Conservation (phyloP, 2,329 filamentous ascomycete species). For the Trichoderma breve region DNA sequence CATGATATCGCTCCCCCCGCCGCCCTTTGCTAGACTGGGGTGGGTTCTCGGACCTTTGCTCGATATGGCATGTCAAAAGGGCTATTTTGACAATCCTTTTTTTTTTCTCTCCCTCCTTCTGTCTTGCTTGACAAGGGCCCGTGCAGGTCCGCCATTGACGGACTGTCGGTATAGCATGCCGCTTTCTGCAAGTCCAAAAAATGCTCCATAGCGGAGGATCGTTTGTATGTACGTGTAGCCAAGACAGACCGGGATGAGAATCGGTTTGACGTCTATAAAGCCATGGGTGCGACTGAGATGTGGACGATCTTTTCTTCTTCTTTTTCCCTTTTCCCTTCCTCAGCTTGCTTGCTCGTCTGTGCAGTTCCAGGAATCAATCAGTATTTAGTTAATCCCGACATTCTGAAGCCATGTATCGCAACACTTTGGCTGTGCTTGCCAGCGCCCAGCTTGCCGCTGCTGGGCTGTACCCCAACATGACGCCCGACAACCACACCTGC, state of each 20-base stretch:
- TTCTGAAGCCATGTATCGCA: slow-evolving; percentile 28
- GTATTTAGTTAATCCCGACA: not conserved
- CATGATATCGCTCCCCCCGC: not conserved
- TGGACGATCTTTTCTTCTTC: not conserved
- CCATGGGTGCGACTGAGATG: not conserved
- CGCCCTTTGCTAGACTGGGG: not conserved
- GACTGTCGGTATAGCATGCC: not conserved
- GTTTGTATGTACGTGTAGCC: not conserved
- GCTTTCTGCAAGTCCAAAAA: not conserved
- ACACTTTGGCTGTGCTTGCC: slow-evolving; percentile 25
- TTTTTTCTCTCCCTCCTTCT: not conserved
- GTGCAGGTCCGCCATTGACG: not conserved
- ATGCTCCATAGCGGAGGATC: not conserved
- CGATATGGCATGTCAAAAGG: slow-evolving; percentile 3
- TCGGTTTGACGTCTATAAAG: not conserved
- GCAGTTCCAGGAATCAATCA: not conserved
- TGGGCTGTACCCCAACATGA: slow-evolving; percentile 44
- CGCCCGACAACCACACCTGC: slow-evolving; percentile 56
- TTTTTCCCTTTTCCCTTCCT: not conserved
- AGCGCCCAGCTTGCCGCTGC: slow-evolving; percentile 35
- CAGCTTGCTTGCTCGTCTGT: not conserved
- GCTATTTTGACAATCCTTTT: not conserved
- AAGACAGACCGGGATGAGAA: not conserved
- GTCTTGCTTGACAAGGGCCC: not conserved
- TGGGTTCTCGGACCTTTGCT: not conserved